Conservation (phyloP, 164 flowering plant genomes). For the Vitis rupestris region DNA sequence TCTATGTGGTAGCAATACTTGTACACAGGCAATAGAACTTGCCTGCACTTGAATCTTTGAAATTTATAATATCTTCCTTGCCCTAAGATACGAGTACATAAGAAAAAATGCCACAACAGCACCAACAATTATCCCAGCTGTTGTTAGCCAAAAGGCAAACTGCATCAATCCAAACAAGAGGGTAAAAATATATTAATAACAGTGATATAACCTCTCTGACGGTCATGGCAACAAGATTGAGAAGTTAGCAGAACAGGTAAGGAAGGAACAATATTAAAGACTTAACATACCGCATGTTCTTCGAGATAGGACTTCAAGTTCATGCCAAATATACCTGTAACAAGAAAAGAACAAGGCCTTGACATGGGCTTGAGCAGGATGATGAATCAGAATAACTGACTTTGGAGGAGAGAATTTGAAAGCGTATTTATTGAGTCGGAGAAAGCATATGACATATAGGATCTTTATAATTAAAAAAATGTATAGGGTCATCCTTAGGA, state of each 20-base stretch:
- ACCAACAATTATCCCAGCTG: conserved; percentile 79
- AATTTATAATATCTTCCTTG: conserved; percentile 63
- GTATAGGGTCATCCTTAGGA: too few relatives aligned
- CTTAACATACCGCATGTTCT: conserved; percentile 74
- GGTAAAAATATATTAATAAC: neutral
- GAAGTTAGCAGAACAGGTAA: neutral
- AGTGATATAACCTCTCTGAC: neutral
- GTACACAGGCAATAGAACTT: neutral
- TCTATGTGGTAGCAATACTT: neutral
- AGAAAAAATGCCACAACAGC: conserved; percentile 72
- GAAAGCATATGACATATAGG: too few relatives aligned
- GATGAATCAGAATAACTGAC: neutral
- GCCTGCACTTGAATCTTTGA: conserved; percentile 8
- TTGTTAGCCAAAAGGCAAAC: conserved; percentile 94
- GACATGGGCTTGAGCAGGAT: neutral
- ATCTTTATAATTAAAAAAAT: too few relatives aligned
- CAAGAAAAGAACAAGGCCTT: neutral
- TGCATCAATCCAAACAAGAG: conserved; percentile 34
- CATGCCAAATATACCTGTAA: conserved; percentile 98
- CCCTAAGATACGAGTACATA: conserved; percentile 71
- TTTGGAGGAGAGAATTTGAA: neutral
- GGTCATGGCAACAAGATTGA: neutral
- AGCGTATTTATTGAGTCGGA: neutral
- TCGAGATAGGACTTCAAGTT: conserved; percentile 93
- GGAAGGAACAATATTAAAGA: neutral